phyloP scores from a whole-genome alignment of 495 filamentous ascomycete species.

The Penicillium samsonianum region DNA sequence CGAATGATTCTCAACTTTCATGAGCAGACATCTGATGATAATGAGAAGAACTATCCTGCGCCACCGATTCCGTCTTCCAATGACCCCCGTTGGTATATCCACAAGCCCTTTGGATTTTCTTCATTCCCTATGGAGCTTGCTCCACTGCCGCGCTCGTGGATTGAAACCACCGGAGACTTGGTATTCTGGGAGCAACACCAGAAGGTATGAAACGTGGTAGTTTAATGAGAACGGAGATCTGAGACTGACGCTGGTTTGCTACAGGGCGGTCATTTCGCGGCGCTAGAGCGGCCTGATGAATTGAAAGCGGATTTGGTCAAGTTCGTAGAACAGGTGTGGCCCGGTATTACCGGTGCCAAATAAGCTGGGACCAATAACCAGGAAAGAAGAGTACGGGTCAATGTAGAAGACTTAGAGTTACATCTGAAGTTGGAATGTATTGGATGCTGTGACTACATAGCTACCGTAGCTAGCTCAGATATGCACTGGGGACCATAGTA shows the following conservation, averaged over 20 bases:
- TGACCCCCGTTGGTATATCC: slow-evolving; percentile 39
- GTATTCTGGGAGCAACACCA: slow-evolving; percentile 50
- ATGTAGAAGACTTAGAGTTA: no score
- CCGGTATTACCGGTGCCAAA: slow-evolving; percentile 7
- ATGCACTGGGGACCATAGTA: no score
- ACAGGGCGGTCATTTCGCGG: slow-evolving; percentile 66
- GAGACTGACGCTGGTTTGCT: slow-evolving; percentile 1
- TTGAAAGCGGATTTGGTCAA: slow-evolving; percentile 59
- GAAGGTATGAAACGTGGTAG: slow-evolving; percentile 23
- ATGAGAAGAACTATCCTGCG: slow-evolving; percentile 24
- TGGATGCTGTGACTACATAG: no score
- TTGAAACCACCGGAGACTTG: slow-evolving; percentile 49
- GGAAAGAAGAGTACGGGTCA: not conserved
- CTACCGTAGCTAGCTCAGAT: no score
- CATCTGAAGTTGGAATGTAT: no score
- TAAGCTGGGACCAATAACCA: not conserved
- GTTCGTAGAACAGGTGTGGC: slow-evolving; percentile 53
- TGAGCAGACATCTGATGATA: not conserved
- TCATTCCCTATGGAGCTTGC: slow-evolving; percentile 57
- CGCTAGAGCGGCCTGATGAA: slow-evolving; percentile 54
- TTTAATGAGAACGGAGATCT: not conserved
- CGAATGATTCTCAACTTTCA: not conserved
- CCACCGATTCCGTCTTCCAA: slow-evolving; percentile 19
- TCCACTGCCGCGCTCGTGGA: slow-evolving; percentile 52
- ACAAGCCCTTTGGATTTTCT: slow-evolving; percentile 62